Evolutionary conservation across 192 early-diverging fungal species (phyloP).

Genomic region (Coemansia sp.): DNA sequence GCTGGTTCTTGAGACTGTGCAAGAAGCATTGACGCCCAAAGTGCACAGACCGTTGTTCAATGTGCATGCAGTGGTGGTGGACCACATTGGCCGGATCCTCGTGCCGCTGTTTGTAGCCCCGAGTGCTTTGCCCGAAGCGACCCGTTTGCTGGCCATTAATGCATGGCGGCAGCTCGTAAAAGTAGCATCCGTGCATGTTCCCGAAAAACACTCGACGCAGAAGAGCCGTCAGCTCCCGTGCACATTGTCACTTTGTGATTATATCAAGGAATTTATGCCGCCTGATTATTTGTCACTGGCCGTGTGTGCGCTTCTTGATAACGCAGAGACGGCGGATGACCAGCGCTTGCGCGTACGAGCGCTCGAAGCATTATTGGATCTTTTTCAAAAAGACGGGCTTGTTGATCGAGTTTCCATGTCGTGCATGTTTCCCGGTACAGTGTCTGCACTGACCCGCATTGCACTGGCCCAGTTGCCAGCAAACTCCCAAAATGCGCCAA

Average conservation of each 20-base stretch:
- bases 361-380: constrained; percentile 19
- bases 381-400: not conserved
- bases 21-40: constrained; percentile 20
- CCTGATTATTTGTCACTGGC: constrained; percentile 31
- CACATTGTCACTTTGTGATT: constrained; percentile 8
- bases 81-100: constrained; percentile 35
- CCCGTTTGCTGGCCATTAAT: constrained; percentile 24
- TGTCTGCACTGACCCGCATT: constrained; percentile 29
- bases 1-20: constrained; percentile 16
- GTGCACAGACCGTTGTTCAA: constrained; percentile 13
- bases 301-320: constrained; percentile 38
- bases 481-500: not conserved
- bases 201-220: constrained; percentile 1
- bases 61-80: constrained; percentile 32
- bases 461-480: constrained; percentile 30
- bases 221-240: not conserved
- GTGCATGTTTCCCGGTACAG: constrained; percentile 36
- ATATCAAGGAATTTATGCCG: constrained; percentile 18
- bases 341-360: constrained; percentile 15
- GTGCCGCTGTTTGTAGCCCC: constrained; percentile 13
- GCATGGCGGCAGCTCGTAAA: constrained; percentile 29
- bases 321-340: constrained; percentile 25
- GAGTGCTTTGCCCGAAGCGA: constrained; percentile 14
- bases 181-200: constrained; percentile 21
- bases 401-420: not conserved